Percentiles rank a stretch among this genome's conserved stretches.
Conservation (phyloP, 345 rosid species). For the Cardiospermum halicacabum region DNA sequence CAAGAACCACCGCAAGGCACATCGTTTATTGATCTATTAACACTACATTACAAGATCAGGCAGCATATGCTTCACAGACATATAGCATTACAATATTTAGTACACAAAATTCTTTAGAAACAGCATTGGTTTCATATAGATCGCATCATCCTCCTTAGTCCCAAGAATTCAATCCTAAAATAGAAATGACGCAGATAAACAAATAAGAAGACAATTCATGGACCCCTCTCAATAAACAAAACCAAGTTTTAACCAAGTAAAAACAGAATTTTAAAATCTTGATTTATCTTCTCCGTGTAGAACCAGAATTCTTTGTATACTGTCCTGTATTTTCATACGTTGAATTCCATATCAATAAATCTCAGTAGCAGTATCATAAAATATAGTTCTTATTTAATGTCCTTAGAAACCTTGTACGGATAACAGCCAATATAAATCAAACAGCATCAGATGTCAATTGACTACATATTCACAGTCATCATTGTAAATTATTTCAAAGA, state of each 20-base stretch:
- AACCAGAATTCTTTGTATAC: too few species aligned
- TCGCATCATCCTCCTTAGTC: neutral
- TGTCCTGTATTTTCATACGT: too few species aligned
- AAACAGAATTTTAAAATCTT: too few species aligned
- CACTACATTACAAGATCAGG: neutral
- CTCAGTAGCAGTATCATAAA: too few species aligned
- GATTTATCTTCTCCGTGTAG: too few species aligned
- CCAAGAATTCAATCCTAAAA: neutral
- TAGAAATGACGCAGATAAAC: neutral
- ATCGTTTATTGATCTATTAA: neutral
- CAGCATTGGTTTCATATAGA: too few species aligned
- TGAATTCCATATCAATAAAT: too few species aligned
- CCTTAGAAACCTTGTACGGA: neutral
- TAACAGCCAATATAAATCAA: neutral
- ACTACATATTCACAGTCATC: neutral
- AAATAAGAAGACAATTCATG: neutral
- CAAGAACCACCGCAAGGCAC: neutral
- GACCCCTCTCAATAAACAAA: neutral
- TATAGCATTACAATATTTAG: neutral
- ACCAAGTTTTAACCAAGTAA: neutral
- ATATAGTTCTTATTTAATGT: neutral
- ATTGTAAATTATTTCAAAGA: neutral
- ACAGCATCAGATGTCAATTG: neutral
- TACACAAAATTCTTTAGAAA: too few species aligned
- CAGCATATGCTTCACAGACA: neutral